Base-by-base conservation (phyloP, 352 stramenopile genomes). In the Phytophthora hibernalis region DNA sequence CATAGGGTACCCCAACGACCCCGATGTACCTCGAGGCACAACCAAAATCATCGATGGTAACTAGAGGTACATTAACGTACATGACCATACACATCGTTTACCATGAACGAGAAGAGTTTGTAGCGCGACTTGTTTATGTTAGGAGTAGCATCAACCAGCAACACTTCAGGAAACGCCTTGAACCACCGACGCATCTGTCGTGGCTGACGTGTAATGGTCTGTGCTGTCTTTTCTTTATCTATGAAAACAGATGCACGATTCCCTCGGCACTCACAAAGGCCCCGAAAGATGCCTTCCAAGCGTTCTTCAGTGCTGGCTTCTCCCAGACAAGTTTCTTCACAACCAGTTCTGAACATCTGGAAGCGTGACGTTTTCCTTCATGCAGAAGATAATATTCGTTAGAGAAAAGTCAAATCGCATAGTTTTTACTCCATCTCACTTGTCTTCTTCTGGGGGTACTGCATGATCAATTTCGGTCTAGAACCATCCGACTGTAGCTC, bases 381-480 rank as follows among this genome's bases (percentile, higher is more conserved):
- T 2, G 12, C 26, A 6, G 26, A 30, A 6, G 11, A 47, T 13
- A 6, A 6, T 30, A 30, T 6, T 30, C 26, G 26, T 2, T 2
- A 5, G 37, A 44, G 1, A 11, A 57, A n/a, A 30, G 12, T 6
- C 26, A 30, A 30, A 47, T n/a, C n/a, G n/a, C n/a, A n/a, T n/a
- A n/a, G n/a, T n/a, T n/a, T n/a, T n/a, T n/a, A n/a, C n/a, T n/a
- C n/a, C n/a, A n/a, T n/a, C 50, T 5, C 22, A 56, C 45, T 45
- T 1, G 33, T 45, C 35, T 42, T 56, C 45, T 52, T 57, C 1
- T 37, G 47, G 10, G 52, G 35, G 28, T 44, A 65, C n/a, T 57
- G 37, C n/a, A 57, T 38, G 2, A 64, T 56, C 47, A 49, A 33
- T 20, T 51, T 50, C 10, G 45, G 33, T 21, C 55, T 63, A n/a